Evolutionary conservation across 2,329 filamentous ascomycete species (phyloP), one percentile per base, ranked within the genome.

Genomic region (Fusarium lyarnte): DNA sequence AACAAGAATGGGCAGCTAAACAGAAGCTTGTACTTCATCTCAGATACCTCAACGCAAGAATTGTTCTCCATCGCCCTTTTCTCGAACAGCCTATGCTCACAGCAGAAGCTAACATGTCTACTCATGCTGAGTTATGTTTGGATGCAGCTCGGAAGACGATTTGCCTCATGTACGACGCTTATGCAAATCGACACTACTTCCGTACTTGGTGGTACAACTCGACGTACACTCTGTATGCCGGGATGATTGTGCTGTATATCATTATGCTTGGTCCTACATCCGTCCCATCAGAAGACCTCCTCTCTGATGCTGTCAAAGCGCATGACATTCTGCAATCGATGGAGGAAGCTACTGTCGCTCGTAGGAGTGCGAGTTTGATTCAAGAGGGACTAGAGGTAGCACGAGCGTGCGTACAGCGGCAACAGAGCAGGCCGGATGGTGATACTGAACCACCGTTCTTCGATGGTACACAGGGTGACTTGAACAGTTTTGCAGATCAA

Each of bases 161-260:
- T 31, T 57, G 41, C 9, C 17, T 62, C 13, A 58, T 62, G 52
- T 58, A 62, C 8, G 52, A 62, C 3, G 52, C 59, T 5, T 62
- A 62, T 1, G 27, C 52, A 14, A 58, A 62, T 14, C 16, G 59
- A 14, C 52, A 58, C 8, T 62, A 62, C 17, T 62, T 62, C 21
- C 59, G 59, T 3, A 62, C 52, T 9, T 62, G 59, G 59, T 65
- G 63, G 58, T 65, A 65, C 16, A 65, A 65, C 23, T 54, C 58
- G 3, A 65, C 58, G 2, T 65, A 65, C 3, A 63, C 58, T 6
- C 21, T 65, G 7, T 63, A 65, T 19, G 58, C 58, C 3, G 58
- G 63, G 6, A 65, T 65, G 58, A 61, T 65, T 25, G 46, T 65
- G 11, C 63, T 65, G 13, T 63, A 65, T 11, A 63, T 65, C 21